These are phyloP conservation scores for Sporothrix curviconia DNA, from an alignment of 2,329 filamentous ascomycete species.

Conservation along the genomic window DNA sequence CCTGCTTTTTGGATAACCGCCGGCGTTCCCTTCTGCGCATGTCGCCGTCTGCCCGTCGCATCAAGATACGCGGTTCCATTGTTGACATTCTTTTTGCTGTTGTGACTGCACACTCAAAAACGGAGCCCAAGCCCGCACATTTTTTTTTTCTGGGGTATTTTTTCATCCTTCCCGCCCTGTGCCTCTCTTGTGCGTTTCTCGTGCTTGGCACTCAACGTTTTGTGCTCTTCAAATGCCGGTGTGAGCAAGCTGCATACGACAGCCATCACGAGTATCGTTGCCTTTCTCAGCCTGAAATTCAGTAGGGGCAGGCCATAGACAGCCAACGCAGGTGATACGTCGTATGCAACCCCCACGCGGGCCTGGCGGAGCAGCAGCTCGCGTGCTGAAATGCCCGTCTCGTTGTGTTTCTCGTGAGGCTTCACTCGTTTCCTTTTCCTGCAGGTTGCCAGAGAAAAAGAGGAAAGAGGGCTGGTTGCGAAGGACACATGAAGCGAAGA, in stretches of 20 bases:
- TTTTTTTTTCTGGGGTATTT: too few species aligned
- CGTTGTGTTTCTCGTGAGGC: too few species aligned
- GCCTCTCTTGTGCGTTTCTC: background rate
- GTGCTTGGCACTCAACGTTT: background rate
- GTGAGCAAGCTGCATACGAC: background rate
- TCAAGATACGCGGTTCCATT: background rate
- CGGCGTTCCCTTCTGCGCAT: background rate
- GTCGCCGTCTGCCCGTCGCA: background rate
- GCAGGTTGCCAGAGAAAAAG: background rate
- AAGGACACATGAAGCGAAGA: too few species aligned
- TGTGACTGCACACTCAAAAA: background rate
- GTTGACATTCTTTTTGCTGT: background rate
- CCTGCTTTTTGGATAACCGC: background rate
- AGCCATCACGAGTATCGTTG: conserved; percentile 8
- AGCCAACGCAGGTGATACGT: background rate
- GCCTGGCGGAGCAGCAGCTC: background rate
- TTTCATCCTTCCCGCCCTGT: too few species aligned
- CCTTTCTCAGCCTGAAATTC: conserved; percentile 3
- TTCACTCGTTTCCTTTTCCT: too few species aligned
- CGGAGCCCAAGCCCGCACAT: too few species aligned
- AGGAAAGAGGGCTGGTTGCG: background rate
- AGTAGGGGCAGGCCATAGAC: background rate
- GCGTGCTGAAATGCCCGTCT: too few species aligned
- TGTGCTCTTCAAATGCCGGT: background rate
- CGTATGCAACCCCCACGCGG: conserved; percentile 7